A percentile compares a stretch with the other conserved stretches of the same genome.
Evolutionary conservation across 805 yeast genomes (phyloP).

Genomic region (Suhomyces tanzawaensis): DNA sequence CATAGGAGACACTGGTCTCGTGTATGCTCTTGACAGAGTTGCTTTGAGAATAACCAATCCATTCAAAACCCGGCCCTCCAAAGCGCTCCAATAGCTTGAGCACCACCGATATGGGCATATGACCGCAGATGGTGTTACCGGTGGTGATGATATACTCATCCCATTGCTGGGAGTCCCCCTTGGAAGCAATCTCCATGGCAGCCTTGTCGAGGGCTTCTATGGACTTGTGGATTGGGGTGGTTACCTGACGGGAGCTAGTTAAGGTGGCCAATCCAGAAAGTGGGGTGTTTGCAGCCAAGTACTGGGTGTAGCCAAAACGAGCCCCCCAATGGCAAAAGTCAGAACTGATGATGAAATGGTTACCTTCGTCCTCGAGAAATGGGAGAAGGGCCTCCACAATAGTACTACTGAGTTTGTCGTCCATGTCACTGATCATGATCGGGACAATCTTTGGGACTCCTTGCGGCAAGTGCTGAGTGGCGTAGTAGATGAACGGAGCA

Average conservation of each 20-base stretch:
- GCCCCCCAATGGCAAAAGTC: constrained; percentile 94
- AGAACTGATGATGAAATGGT: constrained; percentile 76
- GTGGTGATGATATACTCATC: constrained; percentile 62
- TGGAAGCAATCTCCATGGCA: constrained; percentile 63
- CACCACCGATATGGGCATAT: constrained; percentile 71
- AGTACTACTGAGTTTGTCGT: constrained; percentile 39
- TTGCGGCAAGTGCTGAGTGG: constrained; percentile 34
- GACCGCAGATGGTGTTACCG: constrained; percentile 92
- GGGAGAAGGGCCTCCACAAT: constrained; percentile 52
- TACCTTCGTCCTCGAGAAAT: constrained; percentile 50
- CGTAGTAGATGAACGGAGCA: constrained; percentile 64
- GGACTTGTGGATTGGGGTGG: constrained; percentile 61
- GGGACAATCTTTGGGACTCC: constrained; percentile 63
- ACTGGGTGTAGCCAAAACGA: constrained; percentile 43
- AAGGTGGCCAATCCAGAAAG: neutral
- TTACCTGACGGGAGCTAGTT: neutral
- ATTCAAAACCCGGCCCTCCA: constrained; percentile 41
- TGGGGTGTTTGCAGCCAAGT: constrained; percentile 15
- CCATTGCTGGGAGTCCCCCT: constrained; percentile 62
- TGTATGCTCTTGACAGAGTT: constrained; percentile 41
- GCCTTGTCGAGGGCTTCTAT: constrained; percentile 69
- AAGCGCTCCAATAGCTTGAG: constrained; percentile 50
- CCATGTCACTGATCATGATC: constrained; percentile 68
- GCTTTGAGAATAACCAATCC: constrained; percentile 85
- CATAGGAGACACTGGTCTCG: constrained; percentile 91